Evolutionary conservation across 768 basidiomycete genomes (phyloP), one percentile per base, ranked within the genome.

Genomic region (Botryobasidium botryosum): DNA sequence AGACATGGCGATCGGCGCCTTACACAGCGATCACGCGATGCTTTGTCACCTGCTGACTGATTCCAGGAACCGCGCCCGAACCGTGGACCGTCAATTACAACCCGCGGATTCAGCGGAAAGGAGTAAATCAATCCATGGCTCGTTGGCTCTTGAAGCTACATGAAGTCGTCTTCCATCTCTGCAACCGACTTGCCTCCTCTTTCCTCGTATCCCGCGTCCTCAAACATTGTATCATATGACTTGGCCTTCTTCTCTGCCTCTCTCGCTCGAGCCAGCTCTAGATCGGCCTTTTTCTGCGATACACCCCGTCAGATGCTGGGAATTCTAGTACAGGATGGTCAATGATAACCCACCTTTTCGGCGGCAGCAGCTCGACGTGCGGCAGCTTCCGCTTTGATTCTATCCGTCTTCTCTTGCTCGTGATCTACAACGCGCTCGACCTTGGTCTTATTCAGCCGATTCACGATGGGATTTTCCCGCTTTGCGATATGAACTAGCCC

Each of bases 391-490:
- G 65, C 63, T 58, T 87, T 90, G 53, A 87, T 59, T 15, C 92
- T 71, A 25, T 87, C 88, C 23, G 86, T 64, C 20, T 70, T 69
- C 52, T 92, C 91, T 52, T 79, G 75, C 56, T 97, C 92, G 55
- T 96, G 91, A 54, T 97, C 85, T 20, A 94, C 85, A 28, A 71
- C 68, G 24, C 67, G 70, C 61, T 86, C 86, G 41, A 73, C 63
- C 55, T 91, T 96, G 12, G 91, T 96, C 65, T 92, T 94, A 62
- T 85, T 90, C 35, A 96, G 65, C 23, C 91, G 75, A 56, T 96
- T 96, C 27, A 96, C 82, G 47, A 92, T 82, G 3, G 67, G 52
- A 57, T 99, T 99, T 51, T 92, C 83, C 26, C 91, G 76, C 46
- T 77, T 76, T 1, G 69, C 58, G 5, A 96, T 66, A 55, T 92